phyloP scores from a whole-genome alignment of 176 grass and related monocot genomes.

The Lolium multiflorum region DNA sequence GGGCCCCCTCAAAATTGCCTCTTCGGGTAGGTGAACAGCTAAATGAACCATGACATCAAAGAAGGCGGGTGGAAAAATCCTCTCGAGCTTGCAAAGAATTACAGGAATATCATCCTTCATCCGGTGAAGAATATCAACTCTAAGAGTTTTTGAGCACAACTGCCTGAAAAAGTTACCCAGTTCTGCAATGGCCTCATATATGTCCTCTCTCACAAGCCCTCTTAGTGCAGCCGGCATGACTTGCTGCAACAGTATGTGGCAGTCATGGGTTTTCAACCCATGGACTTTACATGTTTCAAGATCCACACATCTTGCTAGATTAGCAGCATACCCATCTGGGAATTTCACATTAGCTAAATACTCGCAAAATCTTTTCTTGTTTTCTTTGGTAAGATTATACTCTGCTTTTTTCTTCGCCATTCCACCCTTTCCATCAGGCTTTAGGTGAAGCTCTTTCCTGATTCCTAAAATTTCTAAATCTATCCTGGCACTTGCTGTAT shows the following conservation, averaged over 20 bases:
- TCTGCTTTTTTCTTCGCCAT: background rate
- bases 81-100: background rate
- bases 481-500: background rate
- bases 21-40: background rate
- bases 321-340: background rate
- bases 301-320: background rate
- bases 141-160: background rate
- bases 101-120: constrained; percentile 8
- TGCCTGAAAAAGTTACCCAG: constrained; percentile 4
- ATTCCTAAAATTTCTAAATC: background rate
- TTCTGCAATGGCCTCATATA: constrained; percentile 21
- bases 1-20: background rate
- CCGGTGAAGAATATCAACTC: background rate
- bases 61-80: constrained; percentile 4
- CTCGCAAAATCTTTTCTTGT: background rate
- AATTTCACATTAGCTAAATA: constrained; percentile 8
- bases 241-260: background rate
- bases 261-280: constrained; percentile 12
- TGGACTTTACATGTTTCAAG: constrained; percentile 6
- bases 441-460: background rate
- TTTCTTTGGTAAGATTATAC: background rate
- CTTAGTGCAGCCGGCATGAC: background rate
- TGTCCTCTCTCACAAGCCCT: constrained; percentile 4
- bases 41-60: constrained; percentile 15
- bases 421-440: background rate